Evolutionary conservation across 371 early-diverging fungal species (phyloP).

Genomic region (Batkoa obscura): DNA sequence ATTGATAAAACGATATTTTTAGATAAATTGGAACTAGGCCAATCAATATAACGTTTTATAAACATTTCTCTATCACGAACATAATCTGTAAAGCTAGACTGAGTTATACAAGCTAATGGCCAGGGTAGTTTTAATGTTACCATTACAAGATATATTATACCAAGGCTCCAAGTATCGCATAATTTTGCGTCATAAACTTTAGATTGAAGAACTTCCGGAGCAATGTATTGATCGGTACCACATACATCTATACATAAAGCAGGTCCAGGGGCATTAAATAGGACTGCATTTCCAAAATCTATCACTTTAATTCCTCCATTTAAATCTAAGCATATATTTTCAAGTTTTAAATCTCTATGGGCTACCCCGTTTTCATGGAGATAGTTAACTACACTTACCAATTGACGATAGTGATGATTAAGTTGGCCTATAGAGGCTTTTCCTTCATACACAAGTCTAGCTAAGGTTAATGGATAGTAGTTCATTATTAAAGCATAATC

Average conservation of each 20-base stretch:
- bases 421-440: not conserved
- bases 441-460: not conserved
- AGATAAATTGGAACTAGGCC: not conserved
- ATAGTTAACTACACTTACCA: conserved; percentile 26
- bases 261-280: not conserved
- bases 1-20: not conserved
- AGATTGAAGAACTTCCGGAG: not conserved
- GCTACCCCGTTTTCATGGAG: conserved; percentile 58
- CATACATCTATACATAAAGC: not conserved
- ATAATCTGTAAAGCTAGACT: not conserved
- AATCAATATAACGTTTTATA: not conserved
- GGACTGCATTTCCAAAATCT: conserved; percentile 57
- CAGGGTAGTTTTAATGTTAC: not conserved
- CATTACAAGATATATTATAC: not conserved
- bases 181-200: not conserved
- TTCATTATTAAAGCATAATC: not conserved
- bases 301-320: conserved; percentile 62
- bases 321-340: conserved; percentile 56
- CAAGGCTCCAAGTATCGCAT: not conserved
- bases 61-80: not conserved
- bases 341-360: conserved; percentile 77
- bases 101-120: not conserved
- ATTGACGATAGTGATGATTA: not conserved
- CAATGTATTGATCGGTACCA: not conserved
- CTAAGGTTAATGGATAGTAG: not conserved